phyloP scores from a whole-genome alignment of 495 filamentous ascomycete genomes.

The Talaromyces stipitatus region DNA sequence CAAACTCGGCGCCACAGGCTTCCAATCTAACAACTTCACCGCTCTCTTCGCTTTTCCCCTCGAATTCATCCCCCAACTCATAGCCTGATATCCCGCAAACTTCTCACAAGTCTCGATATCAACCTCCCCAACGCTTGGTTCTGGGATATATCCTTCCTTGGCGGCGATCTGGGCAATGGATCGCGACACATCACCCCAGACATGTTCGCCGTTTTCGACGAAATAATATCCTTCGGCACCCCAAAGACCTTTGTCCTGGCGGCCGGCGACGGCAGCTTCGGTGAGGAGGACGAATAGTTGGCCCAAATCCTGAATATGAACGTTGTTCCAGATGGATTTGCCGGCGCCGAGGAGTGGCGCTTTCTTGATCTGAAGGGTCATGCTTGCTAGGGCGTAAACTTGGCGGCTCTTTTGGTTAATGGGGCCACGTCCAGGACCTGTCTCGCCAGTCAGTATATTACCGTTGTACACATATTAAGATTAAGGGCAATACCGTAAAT shows the following conservation, averaged over 20 bases:
- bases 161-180: conserved; percentile 53
- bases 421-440: conserved; percentile 53
- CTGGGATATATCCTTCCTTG: conserved; percentile 55
- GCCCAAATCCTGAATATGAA: conserved; percentile 67
- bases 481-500: conserved; percentile 53
- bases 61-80: conserved; percentile 51
- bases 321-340: conserved; percentile 62
- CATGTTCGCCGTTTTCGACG: conserved; percentile 60
- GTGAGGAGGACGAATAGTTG: conserved; percentile 57
- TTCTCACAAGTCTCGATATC: conserved; percentile 20
- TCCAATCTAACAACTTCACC: conserved; percentile 54
- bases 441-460: background rate
- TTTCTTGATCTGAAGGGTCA: conserved; percentile 52
- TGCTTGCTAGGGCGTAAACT: conserved; percentile 47
- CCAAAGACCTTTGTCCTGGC: conserved; percentile 57
- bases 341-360: conserved; percentile 58
- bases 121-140: conserved; percentile 38
- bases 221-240: conserved; percentile 69
- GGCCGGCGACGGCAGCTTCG: conserved; percentile 53
- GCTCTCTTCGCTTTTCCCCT: conserved; percentile 48
- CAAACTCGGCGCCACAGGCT: conserved; percentile 39
- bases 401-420: conserved; percentile 62
- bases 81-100: conserved; percentile 27
- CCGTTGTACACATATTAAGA: background rate
- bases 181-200: conserved; percentile 61